Evolutionary conservation across 2,329 filamentous ascomycete species (phyloP).

Genomic region (Teratosphaeria nubilosa): DNA sequence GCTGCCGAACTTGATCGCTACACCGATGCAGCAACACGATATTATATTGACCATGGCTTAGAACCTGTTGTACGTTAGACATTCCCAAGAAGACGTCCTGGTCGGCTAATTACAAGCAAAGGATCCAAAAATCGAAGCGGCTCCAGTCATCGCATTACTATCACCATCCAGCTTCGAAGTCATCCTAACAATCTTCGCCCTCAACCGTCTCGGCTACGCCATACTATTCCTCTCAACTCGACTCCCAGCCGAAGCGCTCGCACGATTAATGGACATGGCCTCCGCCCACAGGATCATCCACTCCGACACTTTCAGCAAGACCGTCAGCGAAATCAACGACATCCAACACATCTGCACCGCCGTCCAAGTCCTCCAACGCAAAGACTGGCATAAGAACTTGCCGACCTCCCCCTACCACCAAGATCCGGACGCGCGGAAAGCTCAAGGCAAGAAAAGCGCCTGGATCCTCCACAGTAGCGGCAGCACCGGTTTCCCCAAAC

Average conservation of each 20-base stretch:
- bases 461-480: slow-evolving; percentile 45
- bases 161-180: slow-evolving; percentile 47
- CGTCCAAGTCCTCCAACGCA: slow-evolving; percentile 11
- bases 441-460: slow-evolving; percentile 25
- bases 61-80: slow-evolving; percentile 15
- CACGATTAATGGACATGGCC: slow-evolving; percentile 37
- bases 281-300: slow-evolving; percentile 22
- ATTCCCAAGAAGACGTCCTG: neutral
- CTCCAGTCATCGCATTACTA: slow-evolving; percentile 39
- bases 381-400: slow-evolving; percentile 12
- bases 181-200: slow-evolving; percentile 43
- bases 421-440: neutral
- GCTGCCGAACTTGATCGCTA: slow-evolving; percentile 18
- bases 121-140: slow-evolving; percentile 14
- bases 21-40: slow-evolving; percentile 17
- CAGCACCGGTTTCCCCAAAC: slow-evolving; percentile 53
- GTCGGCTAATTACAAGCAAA: slow-evolving; percentile 1
- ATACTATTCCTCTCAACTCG: slow-evolving; percentile 46
- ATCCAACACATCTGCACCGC: slow-evolving; percentile 9
- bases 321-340: slow-evolving; percentile 23
- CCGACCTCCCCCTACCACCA: neutral
- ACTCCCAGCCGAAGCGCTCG: slow-evolving; percentile 42
- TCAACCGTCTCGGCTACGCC: slow-evolving; percentile 47
- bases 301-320: slow-evolving; percentile 12
- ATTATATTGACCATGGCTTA: slow-evolving; percentile 18